Evolutionary conservation across 2,329 filamentous ascomycete genomes (phyloP), one percentile per base, ranked within the genome.

Genomic region (Aspergillus luchuensis): DNA sequence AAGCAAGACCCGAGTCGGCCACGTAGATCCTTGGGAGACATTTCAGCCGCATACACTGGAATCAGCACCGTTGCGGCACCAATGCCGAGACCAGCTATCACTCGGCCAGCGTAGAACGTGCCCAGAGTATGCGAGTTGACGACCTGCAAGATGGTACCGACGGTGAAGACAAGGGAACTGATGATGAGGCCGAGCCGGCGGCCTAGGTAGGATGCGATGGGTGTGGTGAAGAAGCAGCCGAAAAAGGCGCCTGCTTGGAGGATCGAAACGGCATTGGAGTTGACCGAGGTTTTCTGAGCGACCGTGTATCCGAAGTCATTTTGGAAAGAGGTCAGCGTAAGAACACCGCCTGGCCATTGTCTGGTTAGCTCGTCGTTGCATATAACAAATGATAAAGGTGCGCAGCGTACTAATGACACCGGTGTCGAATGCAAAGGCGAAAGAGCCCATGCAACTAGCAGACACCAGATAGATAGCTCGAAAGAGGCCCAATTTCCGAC

Each of bases 171-270:
- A 8, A 77, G 63, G 21, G 80, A 80, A 39, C 76, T 76, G 33
- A 79, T 70, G 19, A 82, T 76, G 30, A 84, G 74, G 5, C 76
- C 74, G 54, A 68, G 72, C 49, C 76, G 77, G 30, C 82, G 77
- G 8, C 82, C 82, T 33, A 78, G 72, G 23, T 71, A 70, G 30
- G 79, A 74, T 6, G 79, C 80, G 19, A 83, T 59, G 0, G 81
- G 80, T 58, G 78, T 80, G 54, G 81, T 79, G 56, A 77, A 66
- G 58, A 84, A 80, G 59, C 81, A 82, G 48, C 81, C 81, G 57
- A 82, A 80, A 65, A 84, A 85, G 39, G 80, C 80, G 21, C 81
- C 81, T 1, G 80, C 78, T 56, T 83, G 80, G 7, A 83, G 78
- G 4, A 84, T 76, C 0, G 78, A 78, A 19, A 83, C 80, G 38